phyloP scores from a whole-genome alignment of 768 basidiomycete species.

The Kwoniella newhampshirensis region DNA sequence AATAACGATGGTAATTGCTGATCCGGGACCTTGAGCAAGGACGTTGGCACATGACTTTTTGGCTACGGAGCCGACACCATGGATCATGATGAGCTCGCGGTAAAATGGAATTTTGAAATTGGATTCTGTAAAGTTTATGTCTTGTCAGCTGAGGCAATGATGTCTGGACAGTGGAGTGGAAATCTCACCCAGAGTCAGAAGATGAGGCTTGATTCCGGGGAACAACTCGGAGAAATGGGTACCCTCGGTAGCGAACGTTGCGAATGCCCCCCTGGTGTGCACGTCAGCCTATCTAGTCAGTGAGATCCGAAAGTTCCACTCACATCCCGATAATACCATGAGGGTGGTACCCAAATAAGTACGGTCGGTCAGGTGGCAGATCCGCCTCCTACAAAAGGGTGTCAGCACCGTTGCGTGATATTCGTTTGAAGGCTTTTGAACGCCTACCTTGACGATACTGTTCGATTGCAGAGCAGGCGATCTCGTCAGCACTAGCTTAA shows the following conservation, averaged over 20 bases:
- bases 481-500: not conserved
- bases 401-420: too few species aligned
- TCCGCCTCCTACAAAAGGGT: slow-evolving; percentile 71
- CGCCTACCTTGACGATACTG: slow-evolving; percentile 56
- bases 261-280: slow-evolving; percentile 74
- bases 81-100: slow-evolving; percentile 79
- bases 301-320: slow-evolving; percentile 44
- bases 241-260: slow-evolving; percentile 94
- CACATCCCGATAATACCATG: slow-evolving; percentile 99
- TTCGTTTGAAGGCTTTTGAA: slow-evolving; percentile 23
- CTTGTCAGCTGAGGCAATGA: not conserved
- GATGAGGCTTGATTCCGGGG: slow-evolving; percentile 88
- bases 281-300: slow-evolving; percentile 1
- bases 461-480: slow-evolving; percentile 2
- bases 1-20: slow-evolving; percentile 87
- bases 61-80: slow-evolving; percentile 91
- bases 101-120: slow-evolving; percentile 94
- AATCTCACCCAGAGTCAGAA: slow-evolving; percentile 64
- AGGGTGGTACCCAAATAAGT: slow-evolving; percentile 97
- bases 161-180: too few species aligned
- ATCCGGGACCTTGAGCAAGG: slow-evolving; percentile 60
- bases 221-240: slow-evolving; percentile 86
- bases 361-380: slow-evolving; percentile 84
- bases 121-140: slow-evolving; percentile 55
- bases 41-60: slow-evolving; percentile 88